Base-by-base conservation (phyloP, 2,329 filamentous ascomycete genomes). In the Ophiostoma sp. region DNA sequence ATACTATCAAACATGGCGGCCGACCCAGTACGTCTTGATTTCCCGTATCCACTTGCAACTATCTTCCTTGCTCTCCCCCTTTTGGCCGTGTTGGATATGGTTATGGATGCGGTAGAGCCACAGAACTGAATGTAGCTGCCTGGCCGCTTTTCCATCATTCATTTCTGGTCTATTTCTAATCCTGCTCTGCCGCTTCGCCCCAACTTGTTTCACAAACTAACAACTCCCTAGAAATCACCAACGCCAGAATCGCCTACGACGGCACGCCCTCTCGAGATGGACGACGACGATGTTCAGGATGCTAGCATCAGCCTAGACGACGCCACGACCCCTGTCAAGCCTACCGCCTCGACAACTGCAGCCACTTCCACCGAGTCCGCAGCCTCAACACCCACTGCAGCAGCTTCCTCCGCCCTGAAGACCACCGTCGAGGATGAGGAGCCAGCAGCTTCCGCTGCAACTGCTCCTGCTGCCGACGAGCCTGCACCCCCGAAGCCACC, bases 401-500 rank as follows among this genome's bases (percentile, higher is more conserved):
- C 81, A 20, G 48, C 23, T 4, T 27, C 69, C 23, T 39, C 33
- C 15, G 60, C 72, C 6, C 67, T 79, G 64, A 75, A 78, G 44
- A 68, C 68, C 69, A 73, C 75, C 67, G 76, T 27, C 39, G 39
- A 41, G 23, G 65, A 41, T 23, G 66, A 33, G 6, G 66, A 23
- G 10, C 36, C 15, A 64, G 76, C 71, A 11, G 64, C 67, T 27
- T 62, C 73, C 33, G 33, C 67, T 17, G 35, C 68, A 4, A 57
- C 76, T 23, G 73, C 80, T 67, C 75, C 81, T 35, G 76, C 80
- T 60, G 76, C 81, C 41, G 78, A 79, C 31, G 79, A 83, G 67
- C 76, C 76, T 27, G 80, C 89, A 33, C 85, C 90, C 15, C 85
- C 90, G 57, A 96, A 97, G 82, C 94, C 94, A 41, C 93, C 93